Evolutionary conservation across 768 basidiomycete genomes (phyloP), one percentile per base, ranked within the genome.

Genomic region (Auricularia heimuer): DNA sequence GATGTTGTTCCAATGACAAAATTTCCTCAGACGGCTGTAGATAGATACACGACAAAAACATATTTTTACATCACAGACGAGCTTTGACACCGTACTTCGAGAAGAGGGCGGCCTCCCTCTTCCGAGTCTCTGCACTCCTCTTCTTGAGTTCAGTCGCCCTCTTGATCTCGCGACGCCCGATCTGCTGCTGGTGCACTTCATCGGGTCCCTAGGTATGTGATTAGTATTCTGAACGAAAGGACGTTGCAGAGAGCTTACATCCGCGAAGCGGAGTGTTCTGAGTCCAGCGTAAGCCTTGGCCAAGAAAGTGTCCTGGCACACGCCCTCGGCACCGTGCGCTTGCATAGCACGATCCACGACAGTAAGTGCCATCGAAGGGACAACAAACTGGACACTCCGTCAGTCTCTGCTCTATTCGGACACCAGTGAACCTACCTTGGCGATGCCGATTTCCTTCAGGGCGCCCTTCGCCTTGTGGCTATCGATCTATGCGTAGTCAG

Each of bases 261-360:
- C 92, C 64, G 92, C 92, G 70, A 92, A 82, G 36, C 96, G 85
- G 29, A 99, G 82, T 0, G 95, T 97, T 63, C 97, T 83, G 68
- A 98, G 73, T 8, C 83, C 82, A 34, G 92, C 90, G 81, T 86
- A 98, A 66, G 82, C 81, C 62, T 75, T 71, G 0, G 96, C 94
- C 39, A 99, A 83, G 24, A 85, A 84, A 42, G 88, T 87, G 70
- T 98, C 96, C 76, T 97, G 93, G 29, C 84, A 90, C 56, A 99
- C 78, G 39, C 97, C 97, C 75, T 98, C 96, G n/a, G 94, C 97
- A 63, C 97, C 97, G 70, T 89, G 94, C 0, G 90, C 80, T 78
- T 99, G 97, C 62, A 98, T 98, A 2, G 94, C 89, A n/a, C 94
- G 88, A 77, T 99, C 97, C 45, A 98, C 81, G 58, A 99, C 89